Evolutionary conservation across 2,329 filamentous ascomycete genomes (phyloP), one percentile per base, ranked within the genome.

Genomic region (Aspergillus candidus): DNA sequence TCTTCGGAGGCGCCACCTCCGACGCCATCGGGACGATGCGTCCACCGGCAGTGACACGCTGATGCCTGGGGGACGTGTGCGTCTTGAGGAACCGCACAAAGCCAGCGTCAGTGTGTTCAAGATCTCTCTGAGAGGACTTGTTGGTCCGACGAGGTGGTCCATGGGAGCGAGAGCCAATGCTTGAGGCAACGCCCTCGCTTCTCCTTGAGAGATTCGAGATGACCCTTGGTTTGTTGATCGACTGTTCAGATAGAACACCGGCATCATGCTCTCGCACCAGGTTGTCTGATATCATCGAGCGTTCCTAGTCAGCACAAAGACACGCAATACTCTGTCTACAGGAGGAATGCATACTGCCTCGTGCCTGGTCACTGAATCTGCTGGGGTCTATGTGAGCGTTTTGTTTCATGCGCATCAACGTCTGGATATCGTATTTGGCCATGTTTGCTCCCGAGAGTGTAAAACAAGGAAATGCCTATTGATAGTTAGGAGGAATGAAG

Each of bases 11-110:
- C 17, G 65, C 56, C 10, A 46, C 29, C 14, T 55, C 51, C 29
- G 62, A 58, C 31, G 62, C 59, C 65, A 73, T 71, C n/a, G 71
- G 70, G 31, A 75, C 70, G 22, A 75, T 73, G 33, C 65, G 65
- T 7, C 72, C 72, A 15, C 71, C 71, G 44, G 72, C 70, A 32
- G 71, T 74, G 38, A 75, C 72, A 40, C 72, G 68, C 40, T 74
- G 68, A 46, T 72, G 68, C 30, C 65, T 71, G n/a, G 72, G 71
- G 31, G 72, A 73, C 6, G 69, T 62, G 46, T 74, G 71, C 40
- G 71, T 62, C 53, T 69, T 69, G 7, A 75, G 58, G 44, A 74
- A 75, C 32, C 61, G 61, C 29, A 61, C 66, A 54, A 75, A 75
- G 0, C 72, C 72, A 37, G 61, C 57, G 38, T 72, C 62, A 30